These are phyloP conservation scores for Metschnikowia cerradonensis DNA, from an alignment of 805 yeast species.

Conservation along the genomic window DNA sequence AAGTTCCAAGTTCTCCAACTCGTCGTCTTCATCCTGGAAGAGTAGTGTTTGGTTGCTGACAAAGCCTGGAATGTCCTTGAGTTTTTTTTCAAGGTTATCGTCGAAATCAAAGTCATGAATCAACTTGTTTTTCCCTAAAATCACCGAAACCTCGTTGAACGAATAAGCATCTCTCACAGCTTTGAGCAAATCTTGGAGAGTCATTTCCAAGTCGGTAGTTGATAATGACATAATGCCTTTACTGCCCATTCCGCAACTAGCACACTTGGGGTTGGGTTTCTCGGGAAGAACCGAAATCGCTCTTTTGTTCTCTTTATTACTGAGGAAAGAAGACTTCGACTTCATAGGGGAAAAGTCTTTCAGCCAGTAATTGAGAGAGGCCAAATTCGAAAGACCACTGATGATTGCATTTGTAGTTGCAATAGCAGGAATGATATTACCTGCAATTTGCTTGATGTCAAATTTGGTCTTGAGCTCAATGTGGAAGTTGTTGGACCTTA, in stretches of 20 bases:
- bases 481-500: conserved; percentile 65
- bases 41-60: conserved; percentile 58
- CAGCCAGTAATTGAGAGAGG: conserved; percentile 54
- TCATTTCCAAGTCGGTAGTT: conserved; percentile 43
- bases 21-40: conserved; percentile 78
- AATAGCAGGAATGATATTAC: conserved; percentile 96
- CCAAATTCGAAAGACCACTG: conserved; percentile 80
- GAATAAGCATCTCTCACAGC: conserved; percentile 46
- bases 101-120: conserved; percentile 86
- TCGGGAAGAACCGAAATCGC: conserved; percentile 60
- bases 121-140: conserved; percentile 56
- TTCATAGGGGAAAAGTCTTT: conserved; percentile 23
- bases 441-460: conserved; percentile 91
- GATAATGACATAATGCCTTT: conserved; percentile 10
- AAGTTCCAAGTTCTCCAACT: conserved; percentile 58
- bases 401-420: conserved; percentile 97
- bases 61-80: conserved; percentile 48
- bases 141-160: conserved; percentile 57
- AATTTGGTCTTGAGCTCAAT: conserved; percentile 74
- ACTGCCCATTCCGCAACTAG: conserved; percentile 54
- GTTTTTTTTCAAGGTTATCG: conserved; percentile 54
- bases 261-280: conserved; percentile 67
- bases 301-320: conserved; percentile 54
- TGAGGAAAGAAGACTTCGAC: conserved; percentile 35
- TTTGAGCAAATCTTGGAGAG: conserved; percentile 50